These are phyloP conservation scores for Porcisia hertigi DNA, from an alignment of 208 protist genomes.

Conservation along the genomic window DNA sequence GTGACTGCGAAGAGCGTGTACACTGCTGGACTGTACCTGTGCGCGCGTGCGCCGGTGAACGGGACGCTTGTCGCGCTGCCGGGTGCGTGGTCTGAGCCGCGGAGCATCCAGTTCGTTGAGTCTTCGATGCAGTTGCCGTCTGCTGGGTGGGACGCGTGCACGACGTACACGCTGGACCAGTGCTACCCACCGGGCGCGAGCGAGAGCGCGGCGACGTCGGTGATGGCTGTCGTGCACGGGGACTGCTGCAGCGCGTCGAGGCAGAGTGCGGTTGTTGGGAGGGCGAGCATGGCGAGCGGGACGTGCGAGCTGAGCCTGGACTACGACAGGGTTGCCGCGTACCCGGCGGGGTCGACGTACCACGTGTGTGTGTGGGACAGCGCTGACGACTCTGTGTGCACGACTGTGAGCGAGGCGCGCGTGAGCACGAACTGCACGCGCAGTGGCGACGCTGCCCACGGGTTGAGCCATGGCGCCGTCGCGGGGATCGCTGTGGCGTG, in stretches of 20 bases:
- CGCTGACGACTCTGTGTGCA: conserved; percentile 50
- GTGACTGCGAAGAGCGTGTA: conserved; percentile 37
- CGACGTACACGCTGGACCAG: conserved; percentile 15
- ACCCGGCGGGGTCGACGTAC: conserved; percentile 35
- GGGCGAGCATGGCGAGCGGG: conserved; percentile 22
- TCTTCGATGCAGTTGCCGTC: conserved; percentile 35
- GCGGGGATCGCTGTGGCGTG: conserved; percentile 41
- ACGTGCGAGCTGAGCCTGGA: conserved; percentile 44
- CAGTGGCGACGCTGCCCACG: conserved; percentile 7
- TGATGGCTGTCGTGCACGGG: conserved; percentile 48
- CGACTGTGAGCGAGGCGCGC: conserved; percentile 36
- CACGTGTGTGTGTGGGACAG: conserved; percentile 59
- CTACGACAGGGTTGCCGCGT: conserved; percentile 18
- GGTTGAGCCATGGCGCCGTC: conserved; percentile 34
- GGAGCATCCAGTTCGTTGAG: conserved; percentile 29
- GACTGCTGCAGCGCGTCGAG: conserved; percentile 47
- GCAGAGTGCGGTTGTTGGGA: conserved; percentile 17
- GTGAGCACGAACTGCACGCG: conserved; percentile 34
- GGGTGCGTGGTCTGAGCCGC: not conserved
- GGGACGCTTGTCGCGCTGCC: conserved; percentile 44
- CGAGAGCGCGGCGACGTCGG: conserved; percentile 12
- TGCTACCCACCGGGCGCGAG: conserved; percentile 40
- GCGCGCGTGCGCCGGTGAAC: conserved; percentile 57
- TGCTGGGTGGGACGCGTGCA: conserved; percentile 38
- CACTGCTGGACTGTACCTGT: conserved; percentile 42